Evolutionary conservation across 345 rosid genomes (phyloP), one percentile per base, ranked within the genome.

Genomic region (Luvunga scandens): DNA sequence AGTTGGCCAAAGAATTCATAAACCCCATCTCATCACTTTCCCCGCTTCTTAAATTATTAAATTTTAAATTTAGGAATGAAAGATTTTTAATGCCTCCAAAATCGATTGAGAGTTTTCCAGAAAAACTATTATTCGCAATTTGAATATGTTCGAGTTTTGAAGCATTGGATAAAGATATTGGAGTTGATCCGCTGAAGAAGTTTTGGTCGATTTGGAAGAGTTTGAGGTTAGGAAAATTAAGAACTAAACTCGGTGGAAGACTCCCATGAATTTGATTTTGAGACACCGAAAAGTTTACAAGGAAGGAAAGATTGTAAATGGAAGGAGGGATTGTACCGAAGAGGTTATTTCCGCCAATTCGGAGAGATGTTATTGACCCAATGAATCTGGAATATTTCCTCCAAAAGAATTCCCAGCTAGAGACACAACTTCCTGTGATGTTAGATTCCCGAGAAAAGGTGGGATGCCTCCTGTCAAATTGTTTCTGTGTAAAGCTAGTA

Each of bases 161-260:
- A 38, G 80, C 78, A 77, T 83, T 83, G 48, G 74, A 73, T 27
- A 86, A 21, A 4, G 84, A 76, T 1, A 21, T 13, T 2, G 85
- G 86, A 63, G 83, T 66, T 1, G 42, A 34, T 13, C 85, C 86
- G 2, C 38, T 16, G 8, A 83, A 56, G 1, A 13, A 28, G 65
- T 85, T 80, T 1, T 0, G 2, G 1, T 60, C 18, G 22, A 82
- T n/a, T 4, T 30, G n/a, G 45, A 82, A 66, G 6, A 3, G 0
- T 16, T 63, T n/a, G 6, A 79, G 72, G 27, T 45, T 50, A 4
- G 83, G 84, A 50, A 76, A 81, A 22, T 63, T 57, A 42, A 45
- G 34, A 33, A 75, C 79, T 7, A 83, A 53, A 59, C 59, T 27
- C 24, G 56, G 21, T 5, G 81, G 83, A 31, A 84, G 79, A 21